These are phyloP conservation scores for Auriscalpium microsporum DNA, from an alignment of 768 basidiomycete genomes.

Conservation along the genomic window DNA sequence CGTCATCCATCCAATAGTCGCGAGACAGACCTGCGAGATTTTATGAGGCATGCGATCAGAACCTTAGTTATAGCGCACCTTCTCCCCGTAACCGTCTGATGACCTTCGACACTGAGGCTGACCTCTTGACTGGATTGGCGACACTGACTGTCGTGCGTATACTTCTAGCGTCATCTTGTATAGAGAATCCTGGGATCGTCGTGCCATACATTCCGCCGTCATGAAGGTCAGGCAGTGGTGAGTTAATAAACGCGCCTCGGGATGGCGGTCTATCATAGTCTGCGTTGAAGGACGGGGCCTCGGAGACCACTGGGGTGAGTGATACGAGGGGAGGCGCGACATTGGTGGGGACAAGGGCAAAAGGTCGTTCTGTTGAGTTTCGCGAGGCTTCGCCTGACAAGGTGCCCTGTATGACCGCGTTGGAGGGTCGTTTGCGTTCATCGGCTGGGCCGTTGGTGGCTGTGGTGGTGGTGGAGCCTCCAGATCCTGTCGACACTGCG, in stretches of 20 bases:
- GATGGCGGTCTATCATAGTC: conserved; percentile 57
- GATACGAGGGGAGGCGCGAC: conserved; percentile 80
- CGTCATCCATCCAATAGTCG: conserved; percentile 99
- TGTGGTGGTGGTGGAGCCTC: conserved; percentile 16
- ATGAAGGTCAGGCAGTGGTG: conserved; percentile 45
- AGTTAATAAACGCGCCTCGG: conserved; percentile 38
- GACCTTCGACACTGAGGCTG: conserved; percentile 83
- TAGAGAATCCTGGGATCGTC: conserved; percentile 86
- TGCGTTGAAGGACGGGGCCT: conserved; percentile 58
- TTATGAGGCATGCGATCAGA: background rate
- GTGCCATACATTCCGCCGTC: conserved; percentile 59
- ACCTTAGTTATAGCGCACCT: conserved; percentile 36
- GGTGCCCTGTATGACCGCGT: conserved; percentile 32
- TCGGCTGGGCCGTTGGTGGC: conserved; percentile 23
- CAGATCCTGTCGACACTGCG: conserved; percentile 31
- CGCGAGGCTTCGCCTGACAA: conserved; percentile 42
- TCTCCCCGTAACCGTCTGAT: conserved; percentile 87
- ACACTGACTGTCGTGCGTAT: conserved; percentile 61
- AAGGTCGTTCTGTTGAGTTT: conserved; percentile 46
- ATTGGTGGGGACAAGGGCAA: conserved; percentile 44
- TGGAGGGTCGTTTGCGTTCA: conserved; percentile 57
- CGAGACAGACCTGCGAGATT: conserved; percentile 61
- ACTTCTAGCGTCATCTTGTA: conserved; percentile 85
- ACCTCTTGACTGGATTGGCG: conserved; percentile 40
- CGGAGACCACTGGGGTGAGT: conserved; percentile 76